A percentile compares a stretch with the other conserved stretches of the same genome.
Conservation (phyloP, 2,329 filamentous ascomycete genomes). For the Verticillium nonalfalfae region DNA sequence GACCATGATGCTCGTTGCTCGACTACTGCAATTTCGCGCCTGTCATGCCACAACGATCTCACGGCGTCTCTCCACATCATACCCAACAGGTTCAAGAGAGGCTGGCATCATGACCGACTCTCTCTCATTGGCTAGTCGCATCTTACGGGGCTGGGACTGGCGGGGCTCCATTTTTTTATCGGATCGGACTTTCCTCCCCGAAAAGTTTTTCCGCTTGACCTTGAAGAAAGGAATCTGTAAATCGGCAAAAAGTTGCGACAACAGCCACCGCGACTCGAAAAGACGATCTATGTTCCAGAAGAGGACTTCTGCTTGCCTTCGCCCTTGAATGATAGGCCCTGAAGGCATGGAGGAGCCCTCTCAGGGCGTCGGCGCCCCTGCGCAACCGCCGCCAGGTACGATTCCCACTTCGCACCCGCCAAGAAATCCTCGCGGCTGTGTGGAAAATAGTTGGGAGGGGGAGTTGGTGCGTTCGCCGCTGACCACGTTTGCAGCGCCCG, state of each 20-base stretch:
- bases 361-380: background rate
- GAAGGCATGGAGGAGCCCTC: conserved; percentile 15
- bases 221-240: conserved; percentile 9
- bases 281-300: background rate
- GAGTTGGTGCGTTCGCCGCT: conserved; percentile 12
- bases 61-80: background rate
- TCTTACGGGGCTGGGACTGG: background rate
- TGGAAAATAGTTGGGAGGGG: background rate
- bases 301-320: conserved; percentile 7
- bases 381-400: background rate
- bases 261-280: background rate
- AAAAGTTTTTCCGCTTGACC: conserved; percentile 33
- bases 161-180: background rate
- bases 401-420: conserved; percentile 2
- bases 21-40: no score
- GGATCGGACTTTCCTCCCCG: conserved; percentile 24
- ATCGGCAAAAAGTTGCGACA: background rate
- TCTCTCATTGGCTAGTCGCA: background rate
- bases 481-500: conserved; percentile 17
- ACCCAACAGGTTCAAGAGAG: background rate
- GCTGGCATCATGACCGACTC: background rate
- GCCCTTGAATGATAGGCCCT: conserved; percentile 14
- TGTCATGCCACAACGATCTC: no score
- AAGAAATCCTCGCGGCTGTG: conserved; percentile 2
- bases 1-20: no score